A percentile compares a stretch with the other conserved stretches of the same genome.
phyloP scores from a whole-genome alignment of 768 basidiomycete genomes.

The Leccinum sublutescens region DNA sequence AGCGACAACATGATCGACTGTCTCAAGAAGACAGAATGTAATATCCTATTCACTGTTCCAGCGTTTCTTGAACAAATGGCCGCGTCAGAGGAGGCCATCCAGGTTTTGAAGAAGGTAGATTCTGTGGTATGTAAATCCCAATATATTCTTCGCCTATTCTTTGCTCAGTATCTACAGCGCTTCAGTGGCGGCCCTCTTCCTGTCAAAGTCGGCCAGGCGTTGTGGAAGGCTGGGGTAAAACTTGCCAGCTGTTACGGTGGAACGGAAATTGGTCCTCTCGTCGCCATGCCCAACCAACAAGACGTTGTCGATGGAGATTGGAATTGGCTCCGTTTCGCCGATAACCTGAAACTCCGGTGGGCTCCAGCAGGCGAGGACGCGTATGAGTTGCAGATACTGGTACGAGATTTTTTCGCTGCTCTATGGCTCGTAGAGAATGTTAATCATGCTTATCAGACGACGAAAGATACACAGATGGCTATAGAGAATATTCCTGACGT shows the following conservation, averaged over 20 bases:
- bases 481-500: slow-evolving; percentile 38
- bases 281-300: background rate
- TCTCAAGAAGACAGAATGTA: slow-evolving; percentile 27
- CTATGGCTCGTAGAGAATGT: background rate
- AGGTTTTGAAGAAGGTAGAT: slow-evolving; percentile 24
- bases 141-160: too few species aligned
- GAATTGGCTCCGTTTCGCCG: slow-evolving; percentile 35
- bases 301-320: slow-evolving; percentile 28
- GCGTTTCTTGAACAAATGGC: slow-evolving; percentile 39
- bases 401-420: slow-evolving; percentile 7
- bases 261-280: slow-evolving; percentile 29
- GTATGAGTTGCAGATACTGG: slow-evolving; percentile 40
- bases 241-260: slow-evolving; percentile 37
- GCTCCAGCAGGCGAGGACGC: slow-evolving; percentile 32
- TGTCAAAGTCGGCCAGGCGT: slow-evolving; percentile 32
- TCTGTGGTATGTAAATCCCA: slow-evolving; percentile 28
- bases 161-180: too few species aligned
- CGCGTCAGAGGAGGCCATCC: slow-evolving; percentile 21
- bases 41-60: slow-evolving; percentile 37
- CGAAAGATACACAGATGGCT: slow-evolving; percentile 2
- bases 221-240: slow-evolving; percentile 34
- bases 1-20: slow-evolving; percentile 40
- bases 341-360: slow-evolving; percentile 27
- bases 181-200: slow-evolving; percentile 41
- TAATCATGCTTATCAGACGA: background rate